Evolutionary conservation across 176 grass and related monocot species (phyloP), one percentile per base, ranked within the genome.

Genomic region (Carex cristatella): DNA sequence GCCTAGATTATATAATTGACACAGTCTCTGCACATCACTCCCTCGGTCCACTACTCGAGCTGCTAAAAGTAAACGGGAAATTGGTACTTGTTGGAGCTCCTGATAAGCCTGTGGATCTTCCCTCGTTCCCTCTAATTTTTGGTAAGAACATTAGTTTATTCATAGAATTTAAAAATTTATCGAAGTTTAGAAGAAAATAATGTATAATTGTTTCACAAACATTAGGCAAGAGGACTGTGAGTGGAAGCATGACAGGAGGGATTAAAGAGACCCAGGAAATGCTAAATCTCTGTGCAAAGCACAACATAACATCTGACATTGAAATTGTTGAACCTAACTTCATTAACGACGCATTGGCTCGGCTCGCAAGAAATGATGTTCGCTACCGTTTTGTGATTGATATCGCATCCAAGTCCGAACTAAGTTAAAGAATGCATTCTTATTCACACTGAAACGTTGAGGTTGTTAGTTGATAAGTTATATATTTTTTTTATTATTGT

Each of bases 211-310:
- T 13, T 54, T 69, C 9, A n/a, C 14, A 23, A 9, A 18, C 6
- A 8, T 31, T 40, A 95, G 93, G 92, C 2, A 94, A 90, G 69
- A 91, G 89, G 79, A 90, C 87, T 0, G 89, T 98, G 10, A 91
- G 87, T 33, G 95, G 95, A 81, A 94, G 91, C 91, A 90, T 98
- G 63, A 94, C 87, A 0, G 92, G 95, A 0, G 89, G 95, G 0
- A 94, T 98, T 18, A 85, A 88, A 63, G 95, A 98, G 84, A 94
- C 91, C 10, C 92, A 98, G 60, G 95, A 98, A 91, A 98, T 98
- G 95, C 57, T 98, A 27, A 91, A 94, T 72, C 3, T 98, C 0
- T 94, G 91, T 30, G 92, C 86, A 1, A 13, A 91, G 33, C 86
- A 93, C 82, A 85, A 85, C 82, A 94, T 98, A 37, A 91, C 87